Percentiles rank a stretch among this genome's conserved stretches.
These are phyloP conservation scores for Didymella sp. DNA, from an alignment of 2,329 filamentous ascomycete genomes.

Conservation along the genomic window DNA sequence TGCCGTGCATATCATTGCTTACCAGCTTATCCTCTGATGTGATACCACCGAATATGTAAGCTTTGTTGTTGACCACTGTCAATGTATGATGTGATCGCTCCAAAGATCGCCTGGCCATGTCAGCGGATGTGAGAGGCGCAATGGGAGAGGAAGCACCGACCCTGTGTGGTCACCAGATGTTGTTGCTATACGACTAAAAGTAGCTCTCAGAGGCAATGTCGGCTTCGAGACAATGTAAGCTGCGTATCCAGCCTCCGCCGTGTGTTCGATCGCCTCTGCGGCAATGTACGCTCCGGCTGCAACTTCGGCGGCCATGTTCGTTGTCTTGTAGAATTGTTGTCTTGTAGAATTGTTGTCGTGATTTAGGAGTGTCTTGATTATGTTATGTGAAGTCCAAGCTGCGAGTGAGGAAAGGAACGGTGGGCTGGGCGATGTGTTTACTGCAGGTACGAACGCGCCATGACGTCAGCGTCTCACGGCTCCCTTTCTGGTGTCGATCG, in stretches of 20 bases:
- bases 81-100: slow-evolving; percentile 50
- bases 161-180: slow-evolving; percentile 44
- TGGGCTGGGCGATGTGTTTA: not conserved
- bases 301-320: slow-evolving; percentile 51
- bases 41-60: slow-evolving; percentile 55
- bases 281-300: slow-evolving; percentile 49
- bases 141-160: slow-evolving; percentile 18
- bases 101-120: slow-evolving; percentile 34
- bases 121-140: slow-evolving; percentile 12
- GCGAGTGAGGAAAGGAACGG: not conserved
- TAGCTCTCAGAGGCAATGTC: slow-evolving; percentile 53
- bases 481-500: slow-evolving; percentile 6
- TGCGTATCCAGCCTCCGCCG: slow-evolving; percentile 49
- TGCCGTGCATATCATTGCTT: slow-evolving; percentile 53
- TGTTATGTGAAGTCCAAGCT: not conserved
- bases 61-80: slow-evolving; percentile 52
- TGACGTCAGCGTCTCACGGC: slow-evolving; percentile 20
- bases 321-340: not conserved
- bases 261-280: slow-evolving; percentile 51
- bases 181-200: slow-evolving; percentile 52
- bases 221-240: slow-evolving; percentile 53
- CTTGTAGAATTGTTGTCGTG: not conserved
- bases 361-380: not conserved
- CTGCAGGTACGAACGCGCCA: slow-evolving; percentile 12
- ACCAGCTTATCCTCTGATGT: slow-evolving; percentile 47